These are phyloP conservation scores for Cryphonectria carpinicola DNA, from an alignment of 2,329 filamentous ascomycete species.

Conservation along the genomic window DNA sequence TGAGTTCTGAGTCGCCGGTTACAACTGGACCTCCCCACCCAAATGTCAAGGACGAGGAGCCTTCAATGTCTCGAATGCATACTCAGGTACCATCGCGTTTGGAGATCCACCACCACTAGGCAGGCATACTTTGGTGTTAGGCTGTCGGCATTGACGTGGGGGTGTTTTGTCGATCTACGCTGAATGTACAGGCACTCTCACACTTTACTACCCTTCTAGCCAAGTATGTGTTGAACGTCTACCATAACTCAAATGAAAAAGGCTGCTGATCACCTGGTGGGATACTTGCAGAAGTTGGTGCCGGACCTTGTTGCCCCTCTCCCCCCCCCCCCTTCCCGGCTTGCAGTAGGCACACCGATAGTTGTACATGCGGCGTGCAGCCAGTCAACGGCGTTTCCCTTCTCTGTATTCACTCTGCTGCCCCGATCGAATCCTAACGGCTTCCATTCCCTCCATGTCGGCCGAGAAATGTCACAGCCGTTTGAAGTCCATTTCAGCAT, in stretches of 20 bases:
- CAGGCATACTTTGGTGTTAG: background rate
- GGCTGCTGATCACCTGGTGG: background rate
- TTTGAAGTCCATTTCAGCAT: background rate
- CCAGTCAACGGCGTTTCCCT: background rate
- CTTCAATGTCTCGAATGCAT: background rate
- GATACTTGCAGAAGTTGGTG: background rate
- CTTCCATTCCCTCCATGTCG: no score
- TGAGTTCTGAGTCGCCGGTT: background rate
- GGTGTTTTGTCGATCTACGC: background rate
- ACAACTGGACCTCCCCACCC: background rate
- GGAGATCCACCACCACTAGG: background rate
- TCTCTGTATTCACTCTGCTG: background rate
- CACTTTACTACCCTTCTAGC: background rate
- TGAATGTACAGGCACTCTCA: background rate
- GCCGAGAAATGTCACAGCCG: background rate
- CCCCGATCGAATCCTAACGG: no score
- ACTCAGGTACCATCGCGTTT: background rate
- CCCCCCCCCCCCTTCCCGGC: no score
- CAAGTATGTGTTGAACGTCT: background rate
- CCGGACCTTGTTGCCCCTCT: no score
- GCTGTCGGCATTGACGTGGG: background rate
- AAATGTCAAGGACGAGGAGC: background rate
- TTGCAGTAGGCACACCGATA: background rate
- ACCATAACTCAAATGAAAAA: background rate
- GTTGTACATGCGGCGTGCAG: background rate